phyloP scores from a whole-genome alignment of 2,329 filamentous ascomycete genomes.

The Penicillium sp. region DNA sequence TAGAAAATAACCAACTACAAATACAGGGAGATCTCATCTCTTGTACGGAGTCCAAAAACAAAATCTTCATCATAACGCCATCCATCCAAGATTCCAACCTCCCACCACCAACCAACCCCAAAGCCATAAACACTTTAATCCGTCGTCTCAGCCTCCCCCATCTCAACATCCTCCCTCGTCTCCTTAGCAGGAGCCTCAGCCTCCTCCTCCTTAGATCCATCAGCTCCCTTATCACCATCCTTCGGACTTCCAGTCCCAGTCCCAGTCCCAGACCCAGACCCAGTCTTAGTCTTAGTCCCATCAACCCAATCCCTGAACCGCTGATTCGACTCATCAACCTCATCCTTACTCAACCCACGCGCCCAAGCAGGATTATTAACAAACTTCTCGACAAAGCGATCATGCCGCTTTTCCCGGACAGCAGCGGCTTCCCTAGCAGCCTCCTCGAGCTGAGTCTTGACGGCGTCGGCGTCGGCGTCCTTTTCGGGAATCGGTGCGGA shows the following conservation, averaged over 20 bases:
- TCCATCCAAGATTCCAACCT: too few relatives aligned
- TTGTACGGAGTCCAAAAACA: too few relatives aligned
- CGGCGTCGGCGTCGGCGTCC: constrained; percentile 19
- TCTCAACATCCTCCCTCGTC: constrained; percentile 30
- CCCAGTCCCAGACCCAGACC: constrained; percentile 15
- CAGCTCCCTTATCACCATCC: too few relatives aligned
- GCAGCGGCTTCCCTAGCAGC: constrained; percentile 35
- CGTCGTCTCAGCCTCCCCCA: constrained; percentile 34
- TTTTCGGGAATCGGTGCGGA: constrained; percentile 21
- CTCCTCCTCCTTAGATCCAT: constrained; percentile 13
- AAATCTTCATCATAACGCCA: background rate
- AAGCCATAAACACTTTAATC: constrained; percentile 15
- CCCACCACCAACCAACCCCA: too few relatives aligned
- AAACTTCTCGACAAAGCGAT: constrained; percentile 52
- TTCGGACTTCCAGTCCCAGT: too few relatives aligned
- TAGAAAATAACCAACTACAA: too few relatives aligned
- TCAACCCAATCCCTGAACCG: constrained; percentile 49
- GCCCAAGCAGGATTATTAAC: constrained; percentile 53
- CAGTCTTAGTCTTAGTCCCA: constrained; percentile 30
- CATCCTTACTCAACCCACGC: constrained; percentile 48
- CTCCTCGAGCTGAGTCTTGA: constrained; percentile 32
- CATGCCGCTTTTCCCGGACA: constrained; percentile 43
- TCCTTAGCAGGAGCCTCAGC: constrained; percentile 11
- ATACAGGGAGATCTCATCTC: too few relatives aligned
- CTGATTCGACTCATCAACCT: constrained; percentile 48